Percentiles rank a stretch among this genome's conserved stretches.
Evolutionary conservation across 176 grass and related monocot genomes (phyloP).

Genomic region (Oryza australiensis): DNA sequence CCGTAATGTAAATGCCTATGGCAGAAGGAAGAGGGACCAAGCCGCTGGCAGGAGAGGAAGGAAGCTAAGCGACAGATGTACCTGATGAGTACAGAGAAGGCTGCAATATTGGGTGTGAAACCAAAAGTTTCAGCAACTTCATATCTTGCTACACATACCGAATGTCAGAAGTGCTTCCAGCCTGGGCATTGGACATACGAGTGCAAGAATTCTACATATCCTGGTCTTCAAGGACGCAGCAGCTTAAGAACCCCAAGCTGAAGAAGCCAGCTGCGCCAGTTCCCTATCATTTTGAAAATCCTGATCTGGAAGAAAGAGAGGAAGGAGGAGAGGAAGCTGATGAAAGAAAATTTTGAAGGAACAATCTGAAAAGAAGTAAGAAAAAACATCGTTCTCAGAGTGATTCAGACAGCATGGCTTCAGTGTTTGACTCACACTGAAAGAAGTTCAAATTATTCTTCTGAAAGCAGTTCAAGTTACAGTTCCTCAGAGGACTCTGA

Average conservation of each 20-base stretch:
- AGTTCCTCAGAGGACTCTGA: slow-evolving; percentile 61
- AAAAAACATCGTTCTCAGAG: slow-evolving; percentile 48
- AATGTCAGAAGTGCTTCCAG: slow-evolving; percentile 88
- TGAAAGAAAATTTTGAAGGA: slow-evolving; percentile 38
- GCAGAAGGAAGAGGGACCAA: slow-evolving; percentile 86
- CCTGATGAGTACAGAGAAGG: slow-evolving; percentile 80
- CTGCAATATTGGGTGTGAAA: slow-evolving; percentile 68
- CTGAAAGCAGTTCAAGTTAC: slow-evolving; percentile 68
- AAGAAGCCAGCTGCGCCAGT: slow-evolving; percentile 55
- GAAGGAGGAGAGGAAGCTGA: slow-evolving; percentile 39
- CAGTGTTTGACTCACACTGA: slow-evolving; percentile 62
- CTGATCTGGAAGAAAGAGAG: slow-evolving; percentile 58
- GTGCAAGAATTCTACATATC: slow-evolving; percentile 88
- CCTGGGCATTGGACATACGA: slow-evolving; percentile 76
- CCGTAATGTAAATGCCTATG: slow-evolving; percentile 84
- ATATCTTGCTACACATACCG: slow-evolving; percentile 37
- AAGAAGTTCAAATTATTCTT: slow-evolving; percentile 51
- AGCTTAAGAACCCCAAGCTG: slow-evolving; percentile 75
- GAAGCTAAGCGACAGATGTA: slow-evolving; percentile 90
- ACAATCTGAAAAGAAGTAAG: slow-evolving; percentile 47
- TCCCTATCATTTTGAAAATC: slow-evolving; percentile 59
- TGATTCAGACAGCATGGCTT: slow-evolving; percentile 71
- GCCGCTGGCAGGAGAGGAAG: slow-evolving; percentile 76
- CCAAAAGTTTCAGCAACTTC: slow-evolving; percentile 42
- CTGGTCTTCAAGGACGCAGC: slow-evolving; percentile 51